Conservation (phyloP, 768 basidiomycete genomes). For the Ephemerocybe angulata region DNA sequence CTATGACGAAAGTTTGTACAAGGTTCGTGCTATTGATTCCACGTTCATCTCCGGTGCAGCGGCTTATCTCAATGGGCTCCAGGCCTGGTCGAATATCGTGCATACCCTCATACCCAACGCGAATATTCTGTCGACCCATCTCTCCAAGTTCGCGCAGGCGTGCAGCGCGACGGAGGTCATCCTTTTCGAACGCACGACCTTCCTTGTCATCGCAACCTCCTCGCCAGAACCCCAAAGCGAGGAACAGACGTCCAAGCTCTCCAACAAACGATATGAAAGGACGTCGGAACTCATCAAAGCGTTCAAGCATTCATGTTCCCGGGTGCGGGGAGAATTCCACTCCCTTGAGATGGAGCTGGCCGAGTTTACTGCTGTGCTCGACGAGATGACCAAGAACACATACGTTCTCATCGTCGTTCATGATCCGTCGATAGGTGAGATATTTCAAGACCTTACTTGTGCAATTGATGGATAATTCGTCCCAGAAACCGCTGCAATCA, state of each 20-base stretch:
- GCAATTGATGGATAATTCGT: conserved; percentile 1
- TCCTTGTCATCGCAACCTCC: conserved; percentile 93
- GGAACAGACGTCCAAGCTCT: too few relatives aligned
- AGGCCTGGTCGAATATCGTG: conserved; percentile 99
- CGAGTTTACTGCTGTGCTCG: conserved; percentile 85
- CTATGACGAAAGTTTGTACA: conserved; percentile 96
- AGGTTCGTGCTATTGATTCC: conserved; percentile 47
- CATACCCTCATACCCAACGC: conserved; percentile 96
- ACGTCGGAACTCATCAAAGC: conserved; percentile 93
- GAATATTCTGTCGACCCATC: conserved; percentile 79
- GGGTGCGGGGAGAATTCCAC: conserved; percentile 79
- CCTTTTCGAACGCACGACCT: conserved; percentile 95
- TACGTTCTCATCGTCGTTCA: conserved; percentile 89
- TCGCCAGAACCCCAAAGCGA: too few relatives aligned
- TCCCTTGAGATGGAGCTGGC: conserved; percentile 82
- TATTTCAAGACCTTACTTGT: background rate
- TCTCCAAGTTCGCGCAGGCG: conserved; percentile 80
- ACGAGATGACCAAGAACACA: conserved; percentile 90
- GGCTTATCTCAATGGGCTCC: background rate
- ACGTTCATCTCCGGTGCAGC: conserved; percentile 4
- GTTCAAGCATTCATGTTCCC: conserved; percentile 89
- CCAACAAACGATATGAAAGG: conserved; percentile 63
- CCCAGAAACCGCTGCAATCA: conserved; percentile 82
- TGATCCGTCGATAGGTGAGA: conserved; percentile 80
- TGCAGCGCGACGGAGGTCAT: conserved; percentile 92